Evolutionary conservation across 208 protist species (phyloP).

Genomic region (Acanthamoeba comandoni): DNA sequence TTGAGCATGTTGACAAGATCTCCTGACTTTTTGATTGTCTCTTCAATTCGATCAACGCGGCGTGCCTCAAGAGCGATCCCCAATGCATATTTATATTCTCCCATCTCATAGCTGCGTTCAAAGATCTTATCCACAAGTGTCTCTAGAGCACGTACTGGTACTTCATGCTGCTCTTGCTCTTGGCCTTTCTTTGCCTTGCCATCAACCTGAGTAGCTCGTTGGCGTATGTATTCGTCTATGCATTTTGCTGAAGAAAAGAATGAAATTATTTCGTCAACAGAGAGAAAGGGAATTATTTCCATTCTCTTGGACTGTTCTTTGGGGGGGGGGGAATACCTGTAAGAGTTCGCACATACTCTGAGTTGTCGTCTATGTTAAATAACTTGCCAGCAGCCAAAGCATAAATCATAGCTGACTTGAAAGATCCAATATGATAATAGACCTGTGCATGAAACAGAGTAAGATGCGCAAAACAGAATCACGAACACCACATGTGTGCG

Average conservation of each 20-base stretch:
- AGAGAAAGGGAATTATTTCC: not conserved
- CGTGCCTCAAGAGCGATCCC: conserved; percentile 90
- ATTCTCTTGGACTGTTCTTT: not conserved
- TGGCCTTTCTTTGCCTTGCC: not conserved
- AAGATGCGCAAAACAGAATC: conserved; percentile 62
- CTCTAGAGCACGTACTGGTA: conserved; percentile 62
- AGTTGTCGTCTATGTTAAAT: conserved; percentile 92
- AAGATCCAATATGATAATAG: conserved; percentile 97
- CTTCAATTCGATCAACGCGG: conserved; percentile 90
- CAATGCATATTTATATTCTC: conserved; percentile 89
- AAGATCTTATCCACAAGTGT: conserved; percentile 89
- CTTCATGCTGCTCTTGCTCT: conserved; percentile 60
- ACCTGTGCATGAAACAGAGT: conserved; percentile 87
- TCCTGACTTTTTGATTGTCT: conserved; percentile 81
- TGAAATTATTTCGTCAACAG: no score
- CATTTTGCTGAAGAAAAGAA: conserved; percentile 90
- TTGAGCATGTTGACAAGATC: conserved; percentile 89
- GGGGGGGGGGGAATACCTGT: conserved; percentile 82
- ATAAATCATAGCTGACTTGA: conserved; percentile 94
- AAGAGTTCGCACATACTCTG: conserved; percentile 87
- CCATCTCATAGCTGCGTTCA: conserved; percentile 83
- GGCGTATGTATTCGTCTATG: conserved; percentile 94
- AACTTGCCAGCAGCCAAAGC: conserved; percentile 94
- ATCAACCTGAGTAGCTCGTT: conserved; percentile 82
- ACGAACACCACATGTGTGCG: not conserved